Conservation (phyloP, 2,329 filamentous ascomycete genomes). For the Hypomyces perniciosus region DNA sequence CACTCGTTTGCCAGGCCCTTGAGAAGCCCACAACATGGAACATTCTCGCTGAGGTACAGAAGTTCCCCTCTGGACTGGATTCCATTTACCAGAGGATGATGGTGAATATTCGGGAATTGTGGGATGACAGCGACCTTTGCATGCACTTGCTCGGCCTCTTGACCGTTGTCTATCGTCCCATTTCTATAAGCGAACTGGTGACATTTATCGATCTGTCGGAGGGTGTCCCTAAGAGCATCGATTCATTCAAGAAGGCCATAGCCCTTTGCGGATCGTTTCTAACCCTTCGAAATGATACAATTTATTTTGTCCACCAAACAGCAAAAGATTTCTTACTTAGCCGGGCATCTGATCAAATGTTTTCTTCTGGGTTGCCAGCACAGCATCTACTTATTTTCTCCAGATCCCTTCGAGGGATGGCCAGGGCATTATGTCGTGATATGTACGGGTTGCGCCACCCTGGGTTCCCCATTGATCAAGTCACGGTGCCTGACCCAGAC, state of each 20-base stretch:
- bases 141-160: slow-evolving; percentile 28
- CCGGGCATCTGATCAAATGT: slow-evolving; percentile 20
- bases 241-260: slow-evolving; percentile 24
- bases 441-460: slow-evolving; percentile 23
- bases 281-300: slow-evolving; percentile 22
- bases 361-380: slow-evolving; percentile 18
- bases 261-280: slow-evolving; percentile 35
- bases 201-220: not conserved
- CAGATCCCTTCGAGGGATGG: slow-evolving; percentile 12
- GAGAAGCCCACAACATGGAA: too few relatives aligned
- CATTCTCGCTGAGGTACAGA: too few relatives aligned
- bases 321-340: slow-evolving; percentile 37
- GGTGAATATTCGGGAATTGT: too few relatives aligned
- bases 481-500: slow-evolving; percentile 7
- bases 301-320: slow-evolving; percentile 38
- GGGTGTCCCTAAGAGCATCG: slow-evolving; percentile 7
- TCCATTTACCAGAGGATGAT: too few relatives aligned
- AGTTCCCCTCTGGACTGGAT: too few relatives aligned
- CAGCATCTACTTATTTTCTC: slow-evolving; percentile 4
- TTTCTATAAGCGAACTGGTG: slow-evolving; percentile 27
- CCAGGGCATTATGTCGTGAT: not conserved
- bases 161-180: slow-evolving; percentile 28
- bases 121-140: slow-evolving; percentile 25
- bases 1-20: too few relatives aligned
- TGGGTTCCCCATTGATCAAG: slow-evolving; percentile 1